Evolutionary conservation across 148 eudicot species (phyloP), one percentile per base, ranked within the genome.

Genomic region (Persicaria maculosa): DNA sequence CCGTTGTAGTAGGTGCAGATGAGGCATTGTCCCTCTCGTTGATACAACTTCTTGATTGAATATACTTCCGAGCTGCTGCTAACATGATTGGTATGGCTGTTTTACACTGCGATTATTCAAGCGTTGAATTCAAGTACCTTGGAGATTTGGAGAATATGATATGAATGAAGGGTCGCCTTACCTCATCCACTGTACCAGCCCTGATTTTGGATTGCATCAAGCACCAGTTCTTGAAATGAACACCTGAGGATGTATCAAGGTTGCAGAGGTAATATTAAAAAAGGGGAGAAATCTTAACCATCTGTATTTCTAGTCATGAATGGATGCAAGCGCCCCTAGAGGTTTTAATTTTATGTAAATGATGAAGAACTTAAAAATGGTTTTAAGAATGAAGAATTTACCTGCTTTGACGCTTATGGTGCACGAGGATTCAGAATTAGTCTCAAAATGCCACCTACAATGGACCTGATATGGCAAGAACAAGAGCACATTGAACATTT

Each of bases 161-260:
- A 12, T 58, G n/a, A 14, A 40, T 40, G 70, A 65, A 43, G 47
- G 17, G 20, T 7, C 45, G 53, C 58, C 76, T 44, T 85, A 93
- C 98, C 95, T 91, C 98, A 14, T 84, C 85, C 48, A 89, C 69
- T n/a, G 98, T 95, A 72, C 98, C 87, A 10, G 93, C 79, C 76
- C 82, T 91, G 7, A 93, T 91, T 76, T 91, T 93, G 31, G 98
- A 93, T 80, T 91, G 95, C 98, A 93, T 93, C 81, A 93, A 78
- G 74, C 97, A 93, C 98, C 98, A 93, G 78, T 93, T 93, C 87
- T 93, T 91, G 71, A 93, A 93, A 80, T 91, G 97, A 74, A 85
- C 97, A 88, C 98, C 98, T 93, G 83, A 65, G 6, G 47, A 14
- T 19, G 68, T 3, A n/a, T 55, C 17, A 16, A n/a, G 61, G 61